Evolutionary conservation across 768 basidiomycete species (phyloP), one percentile per base, ranked within the genome.

Genomic region (Rhizopogon rudus): DNA sequence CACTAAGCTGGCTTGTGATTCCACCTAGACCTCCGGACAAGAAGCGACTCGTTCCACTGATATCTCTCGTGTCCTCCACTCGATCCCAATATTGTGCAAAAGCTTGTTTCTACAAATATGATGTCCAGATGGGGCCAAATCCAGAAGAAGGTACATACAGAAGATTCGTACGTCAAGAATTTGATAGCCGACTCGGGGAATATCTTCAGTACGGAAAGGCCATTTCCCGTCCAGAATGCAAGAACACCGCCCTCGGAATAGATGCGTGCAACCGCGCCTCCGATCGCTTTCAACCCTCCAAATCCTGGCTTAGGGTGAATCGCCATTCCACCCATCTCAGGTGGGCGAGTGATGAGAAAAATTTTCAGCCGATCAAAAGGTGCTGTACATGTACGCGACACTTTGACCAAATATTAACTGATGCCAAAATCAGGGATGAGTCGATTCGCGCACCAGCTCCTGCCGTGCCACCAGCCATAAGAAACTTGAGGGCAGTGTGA

Each of bases 131-230:
- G 49, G 50, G 49, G 33, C 63, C n/a, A 57, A 52, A 42, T 55
- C 17, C 46, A 54, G 51, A 60, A 58, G 17, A 61, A 41, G 59
- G 51, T 43, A 80, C 88, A 71, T 63, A 94, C 93, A 53, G 93
- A 86, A 55, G 91, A 88, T 72, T 98, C 97, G 70, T 98, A 98
- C 3, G 91, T 71, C 62, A 95, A 86, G 76, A 99, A 98, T 72
- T 98, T 98, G 80, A 98, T 97, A 28, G 97, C 97, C 45, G 93
- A 98, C 76, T 98, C 96, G 5, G 95, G 95, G 59, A 98, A 90
- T 59, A 98, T 97, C 77, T 98, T 98, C 51, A 84, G 81, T 28
- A 98, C 89, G 46, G 95, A 98, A 52, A 99, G 77, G 37, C 87
- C 88, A 65, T 93, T 97, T 6, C 97, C 97, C n/a, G 94, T 93